Percentiles rank a stretch among this genome's conserved stretches.
Conservation (phyloP, 495 filamentous ascomycete genomes). For the Bathelium albidoporum region DNA sequence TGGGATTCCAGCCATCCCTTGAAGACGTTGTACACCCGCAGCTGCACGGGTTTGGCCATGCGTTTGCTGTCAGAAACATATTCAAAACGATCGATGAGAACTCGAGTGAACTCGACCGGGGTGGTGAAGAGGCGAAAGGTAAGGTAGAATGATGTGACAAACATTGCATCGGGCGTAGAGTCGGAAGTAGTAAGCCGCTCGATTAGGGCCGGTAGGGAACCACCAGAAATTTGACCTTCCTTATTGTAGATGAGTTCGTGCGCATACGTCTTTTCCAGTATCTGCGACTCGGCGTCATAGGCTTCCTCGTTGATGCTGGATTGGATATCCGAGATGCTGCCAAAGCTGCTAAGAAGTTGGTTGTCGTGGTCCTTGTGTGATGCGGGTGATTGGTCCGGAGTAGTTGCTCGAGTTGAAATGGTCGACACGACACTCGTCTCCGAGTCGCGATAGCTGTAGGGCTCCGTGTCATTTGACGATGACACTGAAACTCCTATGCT, state of each 20-base stretch:
- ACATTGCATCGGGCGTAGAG: conserved; percentile 83
- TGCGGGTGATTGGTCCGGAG: conserved; percentile 56
- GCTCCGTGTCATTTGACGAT: conserved; percentile 58
- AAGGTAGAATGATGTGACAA: conserved; percentile 90
- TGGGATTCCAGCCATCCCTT: conserved; percentile 96
- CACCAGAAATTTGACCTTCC: conserved; percentile 88
- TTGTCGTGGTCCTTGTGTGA: conserved; percentile 16
- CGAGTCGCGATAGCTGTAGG: conserved; percentile 64
- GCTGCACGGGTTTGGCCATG: conserved; percentile 66
- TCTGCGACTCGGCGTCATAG: conserved; percentile 67
- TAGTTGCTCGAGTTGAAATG: conserved; percentile 81
- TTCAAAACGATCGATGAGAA: conserved; percentile 80
- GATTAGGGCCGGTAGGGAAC: conserved; percentile 80
- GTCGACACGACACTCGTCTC: conserved; percentile 72
- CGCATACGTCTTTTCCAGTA: conserved; percentile 75
- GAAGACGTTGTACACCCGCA: conserved; percentile 91
- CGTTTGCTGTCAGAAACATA: conserved; percentile 70
- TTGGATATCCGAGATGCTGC: conserved; percentile 28
- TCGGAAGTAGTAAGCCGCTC: conserved; percentile 90
- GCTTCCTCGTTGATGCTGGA: conserved; percentile 50
- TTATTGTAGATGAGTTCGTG: conserved; percentile 89
- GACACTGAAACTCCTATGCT: conserved; percentile 45
- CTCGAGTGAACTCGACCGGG: conserved; percentile 65
- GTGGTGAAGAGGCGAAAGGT: conserved; percentile 94
- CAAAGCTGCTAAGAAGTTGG: conserved; percentile 29